Base-by-base conservation (phyloP, 2,329 filamentous ascomycete genomes). In the Sclerotinia minor region DNA sequence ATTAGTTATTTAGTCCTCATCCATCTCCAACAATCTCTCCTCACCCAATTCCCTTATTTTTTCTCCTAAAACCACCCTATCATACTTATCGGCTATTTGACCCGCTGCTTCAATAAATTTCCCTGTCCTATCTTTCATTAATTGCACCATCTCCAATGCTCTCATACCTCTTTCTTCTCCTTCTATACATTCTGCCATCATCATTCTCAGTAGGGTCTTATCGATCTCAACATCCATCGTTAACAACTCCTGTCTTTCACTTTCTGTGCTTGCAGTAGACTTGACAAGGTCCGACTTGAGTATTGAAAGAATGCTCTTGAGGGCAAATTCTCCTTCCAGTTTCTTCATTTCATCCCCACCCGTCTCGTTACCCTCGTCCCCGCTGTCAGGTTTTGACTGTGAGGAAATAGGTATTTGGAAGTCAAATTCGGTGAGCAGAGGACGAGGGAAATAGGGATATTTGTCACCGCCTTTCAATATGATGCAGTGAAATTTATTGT, bases 401-500 rank as follows among this genome's bases (percentile, higher is more conserved):
- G 86, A 86, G 4, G 87, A 86, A 45, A 97, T 81, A 0, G 96
- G 95, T 24, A 99, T 86, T 54, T 89, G 87, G 77, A 99, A 96
- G 60, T 93, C 92, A 76, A 99, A 99, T 78, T 99, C 95, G 53
- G 90, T 94, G 47, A 99, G 88, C 49, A 97, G 82, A 2, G 92
- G 94, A 13, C 91, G 89, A 15, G 92, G 95, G 80, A 94, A 98
- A 81, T 95, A 97, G 0, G 94, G 94, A 76, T 97, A 92, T 76
- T 90, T 87, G 77, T 99, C 95, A 47, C 91, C 91, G 71, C 95
- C 95, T 80, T 99, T 99, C 76, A 99, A 88, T 74, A 99, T 98
- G 80, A 99, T 97, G 81, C 96, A 99, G 83, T 98, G 94, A 79
- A 99, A 99, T 76, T 91, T 94, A 75, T 91, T 85, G 74, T 94